Conservation (phyloP, 306 rosid species). For the Lathyrus oleraceus region DNA sequence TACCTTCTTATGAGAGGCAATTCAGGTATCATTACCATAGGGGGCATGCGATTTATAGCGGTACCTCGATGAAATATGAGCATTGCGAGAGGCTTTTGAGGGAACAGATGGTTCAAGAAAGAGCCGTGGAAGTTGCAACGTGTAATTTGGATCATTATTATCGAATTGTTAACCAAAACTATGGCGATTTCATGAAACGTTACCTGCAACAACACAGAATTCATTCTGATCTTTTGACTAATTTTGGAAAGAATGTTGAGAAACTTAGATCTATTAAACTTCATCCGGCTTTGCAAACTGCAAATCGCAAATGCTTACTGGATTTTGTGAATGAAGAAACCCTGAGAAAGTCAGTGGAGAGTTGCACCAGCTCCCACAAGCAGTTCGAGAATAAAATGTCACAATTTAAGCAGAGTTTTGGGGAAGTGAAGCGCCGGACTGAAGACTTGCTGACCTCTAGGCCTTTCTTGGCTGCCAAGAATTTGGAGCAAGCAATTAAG, state of each 20-base stretch:
- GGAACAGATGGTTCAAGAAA: constrained; percentile 89
- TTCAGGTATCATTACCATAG: constrained; percentile 76
- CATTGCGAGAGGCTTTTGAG: constrained; percentile 76
- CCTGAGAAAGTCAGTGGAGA: constrained; percentile 78
- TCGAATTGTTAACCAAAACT: constrained; percentile 71
- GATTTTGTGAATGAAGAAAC: constrained; percentile 94
- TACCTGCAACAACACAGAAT: constrained; percentile 66
- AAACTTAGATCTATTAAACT: constrained; percentile 71
- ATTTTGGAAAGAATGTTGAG: constrained; percentile 74
- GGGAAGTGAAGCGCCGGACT: constrained; percentile 65
- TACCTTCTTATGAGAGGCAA: constrained; percentile 88
- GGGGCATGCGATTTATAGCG: constrained; percentile 60
- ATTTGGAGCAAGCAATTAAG: constrained; percentile 59
- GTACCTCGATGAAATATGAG: constrained; percentile 61
- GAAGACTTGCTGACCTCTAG: constrained; percentile 70
- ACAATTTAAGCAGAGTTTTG: constrained; percentile 72
- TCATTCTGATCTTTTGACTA: constrained; percentile 82
- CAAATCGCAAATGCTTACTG: constrained; percentile 62
- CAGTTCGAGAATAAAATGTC: constrained; percentile 92
- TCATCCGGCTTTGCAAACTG: constrained; percentile 74
- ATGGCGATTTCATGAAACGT: constrained; percentile 84
- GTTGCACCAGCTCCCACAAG: constrained; percentile 71
- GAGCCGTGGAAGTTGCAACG: constrained; percentile 87
- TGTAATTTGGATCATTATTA: constrained; percentile 86
- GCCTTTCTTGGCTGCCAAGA: constrained; percentile 47